Base-by-base conservation (phyloP, 176 grass and related monocot species). In the Pharus latifolius region DNA sequence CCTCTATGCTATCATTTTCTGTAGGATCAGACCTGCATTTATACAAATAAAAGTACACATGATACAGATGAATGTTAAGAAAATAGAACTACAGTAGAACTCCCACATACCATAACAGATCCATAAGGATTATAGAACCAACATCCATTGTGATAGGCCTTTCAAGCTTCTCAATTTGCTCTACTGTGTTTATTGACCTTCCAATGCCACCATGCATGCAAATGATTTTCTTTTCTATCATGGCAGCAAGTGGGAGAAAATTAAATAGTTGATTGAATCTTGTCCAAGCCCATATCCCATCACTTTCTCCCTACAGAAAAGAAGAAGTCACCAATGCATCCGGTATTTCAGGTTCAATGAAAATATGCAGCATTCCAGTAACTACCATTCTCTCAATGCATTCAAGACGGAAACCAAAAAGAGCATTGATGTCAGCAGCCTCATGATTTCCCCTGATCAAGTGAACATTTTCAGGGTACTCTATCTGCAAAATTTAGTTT, bases 181-280 rank as follows among this genome's bases (percentile, higher is more conserved):
- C 95, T 1, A 98, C 78, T 0, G 78, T 88, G 58, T 77, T 98
- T 73, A 98, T 98, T 40, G 95, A 98, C 68, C 95, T 89, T 57
- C 95, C 95, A 49, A 98, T 98, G 40, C 95, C 95, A 78, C 95
- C 95, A 79, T 98, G 95, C 95, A 98, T 98, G 68, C 95, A 98
- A 61, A 98, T 98, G 56, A 98, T 98, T 82, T 94, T 98, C 81
- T 98, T 98, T 67, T 98, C 95, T 85, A 98, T 98, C 78, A 93
- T 85, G 65, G 95, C 95, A 67, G 90, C 90, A 64, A 98, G 81
- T n/a, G 95, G 95, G 41, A 98, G 89, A 82, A 78, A 94, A 73
- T 98, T 98, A 74, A 98, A 98, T 8, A 98, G 72, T 67, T 98
- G 95, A 77, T 98, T 98, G 70, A 98, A 98, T 74, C 90, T 83